Percentiles rank a stretch among this genome's conserved stretches.
Evolutionary conservation across 1,284 basidiomycete species (phyloP).

Genomic region (Violaceomyces palustris): DNA sequence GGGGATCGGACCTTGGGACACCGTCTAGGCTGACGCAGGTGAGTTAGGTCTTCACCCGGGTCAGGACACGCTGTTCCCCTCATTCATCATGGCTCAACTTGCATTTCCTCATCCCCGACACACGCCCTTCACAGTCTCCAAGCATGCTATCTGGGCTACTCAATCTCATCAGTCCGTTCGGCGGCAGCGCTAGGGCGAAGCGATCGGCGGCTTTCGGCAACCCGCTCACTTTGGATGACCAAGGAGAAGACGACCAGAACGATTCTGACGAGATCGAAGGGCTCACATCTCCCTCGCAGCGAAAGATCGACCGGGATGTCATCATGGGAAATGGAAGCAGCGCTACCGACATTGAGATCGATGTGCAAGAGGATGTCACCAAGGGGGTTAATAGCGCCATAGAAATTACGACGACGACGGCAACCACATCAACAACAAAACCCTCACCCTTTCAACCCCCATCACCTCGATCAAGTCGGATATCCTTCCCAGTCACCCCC

Average conservation of each 20-base stretch:
- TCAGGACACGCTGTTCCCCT: too few species aligned
- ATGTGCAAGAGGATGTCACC: slow-evolving; percentile 12
- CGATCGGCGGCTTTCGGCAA: slow-evolving; percentile 29
- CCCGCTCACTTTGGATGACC: too few species aligned
- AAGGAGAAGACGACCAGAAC: slow-evolving; percentile 4
- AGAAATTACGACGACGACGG: too few species aligned
- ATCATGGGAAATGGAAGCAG: neutral
- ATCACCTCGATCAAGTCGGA: slow-evolving; percentile 6
- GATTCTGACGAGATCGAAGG: neutral
- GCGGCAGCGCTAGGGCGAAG: slow-evolving; percentile 11
- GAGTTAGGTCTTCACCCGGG: neutral
- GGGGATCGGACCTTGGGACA: slow-evolving; percentile 5
- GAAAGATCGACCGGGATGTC: neutral
- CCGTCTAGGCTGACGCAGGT: slow-evolving; percentile 3
- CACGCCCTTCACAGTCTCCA: slow-evolving; percentile 7
- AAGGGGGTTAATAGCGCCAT: slow-evolving; percentile 2
- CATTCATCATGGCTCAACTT: neutral
- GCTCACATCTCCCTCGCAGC: neutral
- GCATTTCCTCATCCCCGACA: neutral
- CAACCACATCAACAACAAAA: slow-evolving; percentile 1
- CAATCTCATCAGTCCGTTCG: slow-evolving; percentile 29
- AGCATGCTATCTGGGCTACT: slow-evolving; percentile 29
- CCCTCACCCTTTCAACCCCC: neutral
- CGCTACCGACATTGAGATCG: slow-evolving; percentile 1
- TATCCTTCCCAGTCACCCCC: slow-evolving; percentile 2